phyloP scores from a whole-genome alignment of 2,329 filamentous ascomycete species.

The Helotiales sp. region DNA sequence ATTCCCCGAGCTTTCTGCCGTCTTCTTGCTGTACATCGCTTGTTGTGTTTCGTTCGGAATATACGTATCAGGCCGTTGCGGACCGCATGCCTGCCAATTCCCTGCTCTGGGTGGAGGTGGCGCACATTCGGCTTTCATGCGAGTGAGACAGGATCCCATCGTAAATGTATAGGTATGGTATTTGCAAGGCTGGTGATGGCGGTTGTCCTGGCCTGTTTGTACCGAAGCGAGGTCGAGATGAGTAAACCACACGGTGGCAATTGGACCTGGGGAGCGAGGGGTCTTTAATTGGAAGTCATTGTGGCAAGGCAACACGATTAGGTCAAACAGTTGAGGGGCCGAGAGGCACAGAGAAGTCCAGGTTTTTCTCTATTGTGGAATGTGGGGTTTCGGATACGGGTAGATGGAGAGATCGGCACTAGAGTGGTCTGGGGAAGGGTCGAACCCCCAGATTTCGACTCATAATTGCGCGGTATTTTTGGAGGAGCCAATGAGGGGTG shows the following conservation, averaged over 20 bases:
- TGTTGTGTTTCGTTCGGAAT: neutral
- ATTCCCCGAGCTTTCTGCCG: constrained; percentile 10
- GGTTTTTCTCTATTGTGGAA: neutral
- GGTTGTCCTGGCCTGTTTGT: neutral
- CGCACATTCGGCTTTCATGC: constrained; percentile 19
- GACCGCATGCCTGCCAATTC: constrained; percentile 11
- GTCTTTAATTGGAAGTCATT: neutral
- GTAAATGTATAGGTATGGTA: no score
- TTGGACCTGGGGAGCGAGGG: neutral
- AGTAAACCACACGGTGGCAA: neutral
- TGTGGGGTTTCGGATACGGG: constrained; percentile 2
- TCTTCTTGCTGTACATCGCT: neutral
- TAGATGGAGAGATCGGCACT: constrained; percentile 10
- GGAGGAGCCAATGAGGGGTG: neutral
- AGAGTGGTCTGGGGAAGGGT: constrained; percentile 5
- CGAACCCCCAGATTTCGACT: neutral
- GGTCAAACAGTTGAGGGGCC: neutral
- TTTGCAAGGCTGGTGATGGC: no score
- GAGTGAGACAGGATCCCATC: constrained; percentile 22
- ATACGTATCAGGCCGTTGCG: constrained; percentile 16
- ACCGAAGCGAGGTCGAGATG: neutral
- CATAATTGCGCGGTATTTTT: neutral
- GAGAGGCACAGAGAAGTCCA: neutral
- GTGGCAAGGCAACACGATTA: neutral
- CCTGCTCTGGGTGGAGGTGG: constrained; percentile 12